phyloP scores from a whole-genome alignment of 2,329 filamentous ascomycete genomes.

The Lachnellula hyalina region DNA sequence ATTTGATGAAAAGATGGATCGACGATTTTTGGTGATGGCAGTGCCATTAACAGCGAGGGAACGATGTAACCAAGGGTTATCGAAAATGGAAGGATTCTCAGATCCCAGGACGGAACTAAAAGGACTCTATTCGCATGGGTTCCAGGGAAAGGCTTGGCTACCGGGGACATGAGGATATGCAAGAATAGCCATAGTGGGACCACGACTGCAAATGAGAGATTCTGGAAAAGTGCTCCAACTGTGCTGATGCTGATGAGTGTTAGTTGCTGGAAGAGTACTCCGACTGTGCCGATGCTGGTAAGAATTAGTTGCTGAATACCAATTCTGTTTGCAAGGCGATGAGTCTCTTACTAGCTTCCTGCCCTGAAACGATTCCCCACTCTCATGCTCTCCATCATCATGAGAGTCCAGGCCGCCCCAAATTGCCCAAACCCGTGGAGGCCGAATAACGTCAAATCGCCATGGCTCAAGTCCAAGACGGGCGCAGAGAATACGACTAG shows the following conservation, averaged over 20 bases:
- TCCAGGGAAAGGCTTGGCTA: slow-evolving; percentile 29
- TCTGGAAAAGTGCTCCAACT: slow-evolving; percentile 38
- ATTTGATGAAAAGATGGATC: slow-evolving; percentile 40
- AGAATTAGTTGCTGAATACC: slow-evolving; percentile 37
- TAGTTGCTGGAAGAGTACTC: neutral
- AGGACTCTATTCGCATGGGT: slow-evolving; percentile 30
- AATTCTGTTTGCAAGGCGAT: slow-evolving; percentile 23
- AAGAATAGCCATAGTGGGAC: slow-evolving; percentile 38
- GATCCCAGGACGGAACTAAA: slow-evolving; percentile 25
- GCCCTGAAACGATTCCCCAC: slow-evolving; percentile 32
- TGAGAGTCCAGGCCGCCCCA: slow-evolving; percentile 24
- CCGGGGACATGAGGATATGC: slow-evolving; percentile 39
- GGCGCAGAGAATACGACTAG: slow-evolving; percentile 27
- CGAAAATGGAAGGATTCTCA: slow-evolving; percentile 35
- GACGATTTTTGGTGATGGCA: slow-evolving; percentile 37
- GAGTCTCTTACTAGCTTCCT: neutral
- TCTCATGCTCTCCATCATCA: slow-evolving; percentile 41
- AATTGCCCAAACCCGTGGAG: slow-evolving; percentile 26
- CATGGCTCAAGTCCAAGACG: slow-evolving; percentile 11
- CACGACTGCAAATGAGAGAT: slow-evolving; percentile 39
- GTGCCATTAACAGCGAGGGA: slow-evolving; percentile 38
- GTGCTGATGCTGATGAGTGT: slow-evolving; percentile 29
- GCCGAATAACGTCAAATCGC: slow-evolving; percentile 17
- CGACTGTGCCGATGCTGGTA: neutral
- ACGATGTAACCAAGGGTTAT: slow-evolving; percentile 39